Base-by-base conservation (phyloP, 352 stramenopile species). In the Phytophthora kernoviae region DNA sequence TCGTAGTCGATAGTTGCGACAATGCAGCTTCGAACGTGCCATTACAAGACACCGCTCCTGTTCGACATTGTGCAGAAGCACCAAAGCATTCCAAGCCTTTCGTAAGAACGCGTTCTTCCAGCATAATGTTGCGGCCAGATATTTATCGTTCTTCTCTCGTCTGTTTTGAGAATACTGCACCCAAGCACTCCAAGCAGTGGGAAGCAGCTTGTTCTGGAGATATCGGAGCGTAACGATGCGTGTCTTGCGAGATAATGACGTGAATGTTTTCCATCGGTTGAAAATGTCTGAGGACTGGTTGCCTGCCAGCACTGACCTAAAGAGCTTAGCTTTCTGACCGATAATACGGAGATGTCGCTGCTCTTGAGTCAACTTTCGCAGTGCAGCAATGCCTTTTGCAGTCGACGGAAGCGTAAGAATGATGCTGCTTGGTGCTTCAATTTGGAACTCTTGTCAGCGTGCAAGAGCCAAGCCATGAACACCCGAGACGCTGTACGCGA, bases 101-200 rank as follows among this genome's bases (percentile, higher is more conserved):
- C 54, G 59, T 1, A 66, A 34, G n/a, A 66, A 62, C 0, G 51
- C 30, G 11, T 75, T 62, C 24, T 49, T 63, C 66, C 66, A 81
- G 4, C 39, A 27, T 43, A 55, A 37, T 6, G 46, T 15, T 21
- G 63, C 49, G 1, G 30, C 9, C 1, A 34, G 26, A 2, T 43
- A 49, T 49, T 57, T 59, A 17, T 42, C 21, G 7, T 30, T 62
- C 15, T 11, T 8, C 0, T 41, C 17, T n/a, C 32, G 40, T 5
- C 54, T 62, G 3, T 4, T 15, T 3, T 51, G 37, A 17, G 63
- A 17, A 14, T 59, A 60, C 5, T 4, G n/a, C 7, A 58, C 39
- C 73, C 73, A 82, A 7, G 37, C 50, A 5, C 8, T 30, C 74
- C 74, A 80, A 8, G 24, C 46, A 1, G 26, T 52, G 26, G 70